Evolutionary conservation across 2,329 filamentous ascomycete genomes (phyloP), one percentile per base, ranked within the genome.

Genomic region (Metarhizium robertsii): DNA sequence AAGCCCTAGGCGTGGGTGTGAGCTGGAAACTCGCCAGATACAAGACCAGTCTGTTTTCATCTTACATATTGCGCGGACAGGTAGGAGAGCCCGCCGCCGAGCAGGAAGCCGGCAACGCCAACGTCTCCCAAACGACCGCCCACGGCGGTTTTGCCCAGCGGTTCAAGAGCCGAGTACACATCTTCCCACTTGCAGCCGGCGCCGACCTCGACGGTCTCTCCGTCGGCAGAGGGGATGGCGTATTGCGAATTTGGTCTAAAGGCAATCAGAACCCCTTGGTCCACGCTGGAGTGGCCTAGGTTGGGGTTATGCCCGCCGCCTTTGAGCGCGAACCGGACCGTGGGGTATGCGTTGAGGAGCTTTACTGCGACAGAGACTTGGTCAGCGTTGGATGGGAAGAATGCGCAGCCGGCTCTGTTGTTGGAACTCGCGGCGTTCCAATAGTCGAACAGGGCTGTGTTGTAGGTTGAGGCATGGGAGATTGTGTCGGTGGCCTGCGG

Each of bases 251-350:
- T 55, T 14, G 55, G 55, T 18, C 54, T 50, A 20, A 57, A 54
- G 3, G 55, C 52, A 29, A 84, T 75, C 5, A 79, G 64, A 1
- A 79, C 68, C 0, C 78, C 78, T 2, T 67, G 73, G 14, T 73
- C 65, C 50, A 78, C 75, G 59, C 75, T 83, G 2, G 79, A 73
- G 43, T 75, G 76, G 58, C 76, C 75, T 18, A 76, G 71, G 61
- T 81, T 81, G 4, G 79, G 76, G 55, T 77, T 79, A 65, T 84
- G 80, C 1, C 81, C 81, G 32, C 80, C 81, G 7, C 77, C 77
- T 60, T 80, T 79, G 60, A 81, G 66, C 6, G 80, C 79, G 59
- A 84, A 84, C 2, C 64, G 66, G 54, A 76, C 77, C 42, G 73
- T 69, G 1, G 56, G 54, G 46, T 73, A 73, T 38, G 73, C 65